Conservation (phyloP, 2,329 filamentous ascomycete genomes). For the Ceratocystis smalleyi region DNA sequence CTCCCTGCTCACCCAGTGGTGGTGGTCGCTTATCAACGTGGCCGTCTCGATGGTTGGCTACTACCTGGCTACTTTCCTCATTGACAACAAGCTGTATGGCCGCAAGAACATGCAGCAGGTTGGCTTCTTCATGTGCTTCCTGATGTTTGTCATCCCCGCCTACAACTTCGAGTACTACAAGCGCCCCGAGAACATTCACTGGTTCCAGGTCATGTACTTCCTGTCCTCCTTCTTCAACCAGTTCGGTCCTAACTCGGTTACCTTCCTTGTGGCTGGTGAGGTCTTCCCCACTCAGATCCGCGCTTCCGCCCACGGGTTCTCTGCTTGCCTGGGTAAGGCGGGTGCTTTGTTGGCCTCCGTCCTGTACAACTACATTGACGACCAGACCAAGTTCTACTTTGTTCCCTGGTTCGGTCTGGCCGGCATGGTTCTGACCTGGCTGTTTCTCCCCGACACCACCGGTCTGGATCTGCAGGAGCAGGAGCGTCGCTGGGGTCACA, state of each 20-base stretch:
- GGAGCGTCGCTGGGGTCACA: slow-evolving; percentile 81
- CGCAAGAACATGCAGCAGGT: slow-evolving; percentile 93
- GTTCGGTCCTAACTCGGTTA: slow-evolving; percentile 90
- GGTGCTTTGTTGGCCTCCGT: slow-evolving; percentile 77
- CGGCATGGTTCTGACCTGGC: slow-evolving; percentile 64
- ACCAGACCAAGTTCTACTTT: slow-evolving; percentile 71
- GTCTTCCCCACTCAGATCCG: slow-evolving; percentile 92
- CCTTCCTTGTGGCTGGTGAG: slow-evolving; percentile 89
- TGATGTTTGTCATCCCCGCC: slow-evolving; percentile 82
- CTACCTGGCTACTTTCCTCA: slow-evolving; percentile 74
- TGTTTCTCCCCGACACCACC: slow-evolving; percentile 93
- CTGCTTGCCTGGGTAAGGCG: slow-evolving; percentile 77
- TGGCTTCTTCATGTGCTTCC: slow-evolving; percentile 82
- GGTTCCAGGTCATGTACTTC: slow-evolving; percentile 99
- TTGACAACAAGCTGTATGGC: slow-evolving; percentile 93
- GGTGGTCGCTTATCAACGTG: slow-evolving; percentile 86
- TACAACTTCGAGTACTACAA: slow-evolving; percentile 82
- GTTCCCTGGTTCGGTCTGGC: slow-evolving; percentile 90
- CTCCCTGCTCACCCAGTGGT: slow-evolving; percentile 74
- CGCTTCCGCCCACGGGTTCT: slow-evolving; percentile 85
- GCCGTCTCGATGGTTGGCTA: slow-evolving; percentile 75
- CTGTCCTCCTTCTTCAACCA: slow-evolving; percentile 98
- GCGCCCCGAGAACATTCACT: slow-evolving; percentile 51
- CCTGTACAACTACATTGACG: slow-evolving; percentile 87
- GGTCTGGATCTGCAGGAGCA: slow-evolving; percentile 94